Percentiles rank a stretch among this genome's conserved stretches.
These are phyloP conservation scores for Umbelopsis ramanniana DNA, from an alignment of 192 early-diverging fungal genomes.

Conservation along the genomic window DNA sequence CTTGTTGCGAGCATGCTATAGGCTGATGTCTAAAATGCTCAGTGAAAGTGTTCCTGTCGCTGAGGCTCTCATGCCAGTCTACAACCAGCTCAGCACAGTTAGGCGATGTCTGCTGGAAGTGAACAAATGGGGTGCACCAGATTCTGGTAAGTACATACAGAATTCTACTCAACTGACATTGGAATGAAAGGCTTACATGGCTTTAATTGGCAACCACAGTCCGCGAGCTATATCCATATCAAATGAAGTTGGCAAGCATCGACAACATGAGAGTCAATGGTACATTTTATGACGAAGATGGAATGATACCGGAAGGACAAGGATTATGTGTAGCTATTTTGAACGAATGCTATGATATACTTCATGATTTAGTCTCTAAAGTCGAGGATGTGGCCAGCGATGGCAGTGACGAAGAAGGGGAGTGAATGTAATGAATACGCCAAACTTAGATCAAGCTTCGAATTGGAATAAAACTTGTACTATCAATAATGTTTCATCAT, in stretches of 20 bases:
- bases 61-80: constrained; percentile 82
- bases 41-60: constrained; percentile 80
- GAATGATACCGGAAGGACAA: constrained; percentile 77
- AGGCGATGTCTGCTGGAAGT: constrained; percentile 78
- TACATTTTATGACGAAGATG: constrained; percentile 85
- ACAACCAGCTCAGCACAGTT: constrained; percentile 84
- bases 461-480: constrained; percentile 9
- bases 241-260: constrained; percentile 84
- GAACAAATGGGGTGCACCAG: constrained; percentile 79
- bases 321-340: constrained; percentile 83
- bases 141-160: constrained; percentile 51
- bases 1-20: constrained; percentile 84
- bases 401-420: not conserved
- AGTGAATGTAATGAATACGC: not conserved
- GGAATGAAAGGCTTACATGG: too few relatives aligned
- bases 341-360: constrained; percentile 88
- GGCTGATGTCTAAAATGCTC: constrained; percentile 81
- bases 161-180: too few relatives aligned
- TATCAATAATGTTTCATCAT: not conserved
- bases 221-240: constrained; percentile 83
- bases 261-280: constrained; percentile 83
- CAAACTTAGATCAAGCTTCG: not conserved
- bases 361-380: constrained; percentile 72
- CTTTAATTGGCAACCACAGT: constrained; percentile 31
- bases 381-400: constrained; percentile 36